Evolutionary conservation across 1,139 yeast genomes (phyloP), one percentile per base, ranked within the genome.

Genomic region (Blastobotrys capitulatus): DNA sequence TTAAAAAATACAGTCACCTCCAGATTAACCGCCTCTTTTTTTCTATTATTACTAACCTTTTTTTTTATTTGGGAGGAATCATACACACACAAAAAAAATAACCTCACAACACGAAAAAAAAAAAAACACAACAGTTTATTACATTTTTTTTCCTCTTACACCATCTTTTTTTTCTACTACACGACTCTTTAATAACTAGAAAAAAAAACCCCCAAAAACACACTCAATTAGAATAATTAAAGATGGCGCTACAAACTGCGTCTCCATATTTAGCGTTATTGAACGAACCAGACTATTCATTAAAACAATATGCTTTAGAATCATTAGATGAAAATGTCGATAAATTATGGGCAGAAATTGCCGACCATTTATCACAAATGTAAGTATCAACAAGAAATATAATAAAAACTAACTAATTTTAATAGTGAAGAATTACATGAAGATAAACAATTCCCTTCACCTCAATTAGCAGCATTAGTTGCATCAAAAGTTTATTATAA

Each of bases 331-430:
- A 74, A 36, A 79, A 86, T 51, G 96, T 89, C 50, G 96, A 89
- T 71, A 90, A 87, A 67, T 76, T 88, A 57, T 92, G 99, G 99
- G 90, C 97, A 2, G 98, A 92, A 72, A 86, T 94, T 53, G 96
- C 98, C 54, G 94, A 92, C 69, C 83, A 79, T 64, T 80, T 92
- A 57, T 75, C 87, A 42, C 92, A 86, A 54, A 75, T 88, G 66
- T 65, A 59, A 38, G 67, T 47, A n/a, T 20, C 3, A 35, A 35
- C 15, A 18, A 7, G n/a, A 18, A 26, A 19, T 13, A 34, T 9
- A 34, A 15, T 6, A 13, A 22, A 8, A 25, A 36, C 39, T 36
- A 36, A 19, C 40, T 20, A 37, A 37, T 2, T 6, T 2, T 5
- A 42, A 42, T 45, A 65, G 68, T 63, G 98, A 92, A 71, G 96